A percentile compares a stretch with the other conserved stretches of the same genome.
Conservation (phyloP, 257 asterid genomes). For the Fraxinus anomala region DNA sequence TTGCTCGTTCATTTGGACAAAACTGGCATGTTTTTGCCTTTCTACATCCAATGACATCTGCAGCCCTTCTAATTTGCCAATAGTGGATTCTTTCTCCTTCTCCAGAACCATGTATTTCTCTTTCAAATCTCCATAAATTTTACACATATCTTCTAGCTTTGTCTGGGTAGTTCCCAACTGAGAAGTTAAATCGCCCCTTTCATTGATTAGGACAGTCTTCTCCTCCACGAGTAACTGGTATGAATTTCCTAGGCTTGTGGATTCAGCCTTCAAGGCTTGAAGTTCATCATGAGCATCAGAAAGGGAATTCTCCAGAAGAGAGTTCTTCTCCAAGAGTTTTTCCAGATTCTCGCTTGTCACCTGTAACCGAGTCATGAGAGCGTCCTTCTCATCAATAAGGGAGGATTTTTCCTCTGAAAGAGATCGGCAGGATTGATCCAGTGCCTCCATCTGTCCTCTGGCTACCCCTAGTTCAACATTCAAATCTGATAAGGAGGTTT, state of each 20-base stretch:
- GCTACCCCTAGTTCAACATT: conserved; percentile 78
- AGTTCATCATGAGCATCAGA: conserved; percentile 64
- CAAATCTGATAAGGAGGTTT: conserved; percentile 76
- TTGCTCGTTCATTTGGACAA: conserved; percentile 44
- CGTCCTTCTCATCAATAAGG: conserved; percentile 64
- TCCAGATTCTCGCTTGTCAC: conserved; percentile 64
- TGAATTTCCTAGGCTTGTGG: conserved; percentile 71
- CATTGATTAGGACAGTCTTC: conserved; percentile 62
- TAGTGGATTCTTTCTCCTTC: conserved; percentile 62
- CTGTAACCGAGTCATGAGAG: conserved; percentile 53
- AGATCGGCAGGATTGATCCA: conserved; percentile 68
- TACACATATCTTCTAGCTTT: conserved; percentile 59
- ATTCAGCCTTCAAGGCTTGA: conserved; percentile 60
- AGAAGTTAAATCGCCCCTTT: conserved; percentile 59
- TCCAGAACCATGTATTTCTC: conserved; percentile 63
- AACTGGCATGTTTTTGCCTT: conserved; percentile 53
- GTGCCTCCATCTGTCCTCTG: conserved; percentile 61
- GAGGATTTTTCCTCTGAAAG: conserved; percentile 66
- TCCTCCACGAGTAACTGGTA: conserved; percentile 66
- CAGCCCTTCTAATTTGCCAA: conserved; percentile 58
- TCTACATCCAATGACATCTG: conserved; percentile 64
- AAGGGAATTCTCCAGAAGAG: conserved; percentile 64
- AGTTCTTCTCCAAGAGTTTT: conserved; percentile 62
- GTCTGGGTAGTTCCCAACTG: conserved; percentile 52
- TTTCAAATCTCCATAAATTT: conserved; percentile 57